These are phyloP conservation scores for Hypoxylon sp. DNA, from an alignment of 2,329 filamentous ascomycete genomes.

Conservation along the genomic window DNA sequence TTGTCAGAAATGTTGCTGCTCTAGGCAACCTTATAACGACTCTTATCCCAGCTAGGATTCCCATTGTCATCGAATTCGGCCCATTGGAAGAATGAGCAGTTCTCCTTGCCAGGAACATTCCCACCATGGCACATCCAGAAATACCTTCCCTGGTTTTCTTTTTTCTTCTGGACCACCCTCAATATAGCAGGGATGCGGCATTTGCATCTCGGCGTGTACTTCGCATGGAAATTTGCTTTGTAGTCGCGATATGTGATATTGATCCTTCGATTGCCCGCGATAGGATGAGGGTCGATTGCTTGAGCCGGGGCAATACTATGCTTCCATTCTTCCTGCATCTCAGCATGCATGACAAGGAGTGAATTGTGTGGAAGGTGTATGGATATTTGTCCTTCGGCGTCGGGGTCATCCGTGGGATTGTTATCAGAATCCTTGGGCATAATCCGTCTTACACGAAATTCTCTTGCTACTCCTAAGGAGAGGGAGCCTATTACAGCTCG, in stretches of 20 bases:
- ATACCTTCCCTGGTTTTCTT: slow-evolving; percentile 82
- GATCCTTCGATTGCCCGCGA: slow-evolving; percentile 84
- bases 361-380: slow-evolving; percentile 97
- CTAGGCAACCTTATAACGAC: slow-evolving; percentile 44
- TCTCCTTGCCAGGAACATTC: slow-evolving; percentile 76
- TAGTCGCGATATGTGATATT: slow-evolving; percentile 97
- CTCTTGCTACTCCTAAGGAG: slow-evolving; percentile 90
- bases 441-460: slow-evolving; percentile 88
- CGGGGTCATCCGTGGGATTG: slow-evolving; percentile 62
- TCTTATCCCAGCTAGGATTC: slow-evolving; percentile 74
- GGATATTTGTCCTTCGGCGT: slow-evolving; percentile 86
- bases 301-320: slow-evolving; percentile 83
- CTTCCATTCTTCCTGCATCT: slow-evolving; percentile 99
- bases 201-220: slow-evolving; percentile 81
- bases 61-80: slow-evolving; percentile 90
- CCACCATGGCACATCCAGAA: slow-evolving; percentile 95
- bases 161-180: slow-evolving; percentile 84
- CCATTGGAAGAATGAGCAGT: slow-evolving; percentile 87
- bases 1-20: background rate
- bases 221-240: slow-evolving; percentile 81
- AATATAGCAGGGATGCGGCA: slow-evolving; percentile 80
- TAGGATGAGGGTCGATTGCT: slow-evolving; percentile 86
- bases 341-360: slow-evolving; percentile 93
- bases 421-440: slow-evolving; percentile 70
- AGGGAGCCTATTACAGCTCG: slow-evolving; percentile 90